Conservation (phyloP, 2,329 filamentous ascomycete species). For the Didymella pomorum region DNA sequence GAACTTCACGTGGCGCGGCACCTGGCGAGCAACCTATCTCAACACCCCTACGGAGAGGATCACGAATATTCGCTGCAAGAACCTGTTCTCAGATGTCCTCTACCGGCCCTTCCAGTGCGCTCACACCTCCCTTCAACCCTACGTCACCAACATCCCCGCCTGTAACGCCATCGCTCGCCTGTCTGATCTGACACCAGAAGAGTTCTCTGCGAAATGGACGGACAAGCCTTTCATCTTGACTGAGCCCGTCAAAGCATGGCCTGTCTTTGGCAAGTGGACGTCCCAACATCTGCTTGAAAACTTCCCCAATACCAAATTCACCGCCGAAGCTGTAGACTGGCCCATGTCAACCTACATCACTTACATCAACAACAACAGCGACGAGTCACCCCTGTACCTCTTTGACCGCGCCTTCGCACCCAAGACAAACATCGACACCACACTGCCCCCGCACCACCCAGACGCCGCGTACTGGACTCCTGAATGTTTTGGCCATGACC, state of each 20-base stretch:
- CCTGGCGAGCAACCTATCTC: slow-evolving; percentile 84
- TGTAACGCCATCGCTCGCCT: slow-evolving; percentile 77
- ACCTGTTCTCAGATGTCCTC: slow-evolving; percentile 87
- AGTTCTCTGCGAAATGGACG: slow-evolving; percentile 80
- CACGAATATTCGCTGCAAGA: slow-evolving; percentile 72
- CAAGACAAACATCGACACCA: slow-evolving; percentile 73
- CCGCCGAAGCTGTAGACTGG: slow-evolving; percentile 95
- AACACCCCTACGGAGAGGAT: slow-evolving; percentile 62
- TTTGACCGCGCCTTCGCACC: slow-evolving; percentile 88
- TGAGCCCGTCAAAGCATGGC: slow-evolving; percentile 81
- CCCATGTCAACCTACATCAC: slow-evolving; percentile 78
- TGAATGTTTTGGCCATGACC: slow-evolving; percentile 82
- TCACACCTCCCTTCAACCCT: slow-evolving; percentile 73
- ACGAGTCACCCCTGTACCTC: slow-evolving; percentile 91
- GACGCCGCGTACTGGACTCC: slow-evolving; percentile 78
- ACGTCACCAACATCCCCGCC: slow-evolving; percentile 73
- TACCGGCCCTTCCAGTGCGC: slow-evolving; percentile 92
- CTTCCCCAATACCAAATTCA: slow-evolving; percentile 75
- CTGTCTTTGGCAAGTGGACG: slow-evolving; percentile 77
- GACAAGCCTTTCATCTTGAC: slow-evolving; percentile 87
- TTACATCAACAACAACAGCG: slow-evolving; percentile 80
- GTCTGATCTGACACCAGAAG: slow-evolving; percentile 70
- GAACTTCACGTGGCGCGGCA: slow-evolving; percentile 74
- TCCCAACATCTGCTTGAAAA: slow-evolving; percentile 69
- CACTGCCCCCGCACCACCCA: slow-evolving; percentile 59